Percentiles rank a stretch among this genome's conserved stretches.
Evolutionary conservation across 805 yeast genomes (phyloP).

Genomic region (Yamadazyma sp.): DNA sequence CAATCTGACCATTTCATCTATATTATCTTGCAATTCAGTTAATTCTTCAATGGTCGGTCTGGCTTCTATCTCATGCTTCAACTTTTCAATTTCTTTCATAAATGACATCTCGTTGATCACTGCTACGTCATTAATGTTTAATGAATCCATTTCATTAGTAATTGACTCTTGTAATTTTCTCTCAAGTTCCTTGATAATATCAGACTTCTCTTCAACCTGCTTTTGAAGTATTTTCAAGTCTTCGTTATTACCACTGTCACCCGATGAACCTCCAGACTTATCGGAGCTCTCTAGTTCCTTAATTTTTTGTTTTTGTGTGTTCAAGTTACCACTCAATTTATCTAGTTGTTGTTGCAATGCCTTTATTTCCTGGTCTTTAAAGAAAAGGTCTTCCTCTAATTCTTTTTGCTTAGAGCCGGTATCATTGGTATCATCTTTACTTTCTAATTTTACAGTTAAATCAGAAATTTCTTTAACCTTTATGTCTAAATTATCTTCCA

Average conservation of each 20-base stretch:
- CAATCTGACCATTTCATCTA: constrained; percentile 40
- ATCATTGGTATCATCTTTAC: neutral
- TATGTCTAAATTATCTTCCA: constrained; percentile 6
- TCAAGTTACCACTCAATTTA: constrained; percentile 8
- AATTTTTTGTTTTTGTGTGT: constrained; percentile 11
- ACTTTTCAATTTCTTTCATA: constrained; percentile 21
- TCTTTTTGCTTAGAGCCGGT: constrained; percentile 1
- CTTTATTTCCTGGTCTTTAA: constrained; percentile 15
- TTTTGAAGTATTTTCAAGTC: neutral
- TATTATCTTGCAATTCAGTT: constrained; percentile 39
- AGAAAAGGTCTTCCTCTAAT: constrained; percentile 10
- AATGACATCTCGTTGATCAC: constrained; percentile 12
- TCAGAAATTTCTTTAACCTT: constrained; percentile 4
- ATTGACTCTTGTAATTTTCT: constrained; percentile 11
- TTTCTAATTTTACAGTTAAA: neutral
- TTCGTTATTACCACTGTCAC: neutral
- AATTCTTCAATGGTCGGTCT: constrained; percentile 43
- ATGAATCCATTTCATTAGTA: constrained; percentile 10
- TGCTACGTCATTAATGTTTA: constrained; percentile 14
- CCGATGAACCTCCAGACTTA: no score
- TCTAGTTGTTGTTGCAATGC: constrained; percentile 15
- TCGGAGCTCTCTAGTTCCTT: constrained; percentile 4
- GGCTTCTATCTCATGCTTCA: constrained; percentile 29
- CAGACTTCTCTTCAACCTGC: constrained; percentile 4
- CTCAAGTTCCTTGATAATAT: constrained; percentile 10